Base-by-base conservation (phyloP, 129 eudicot species). In the Cynara cardunculus region DNA sequence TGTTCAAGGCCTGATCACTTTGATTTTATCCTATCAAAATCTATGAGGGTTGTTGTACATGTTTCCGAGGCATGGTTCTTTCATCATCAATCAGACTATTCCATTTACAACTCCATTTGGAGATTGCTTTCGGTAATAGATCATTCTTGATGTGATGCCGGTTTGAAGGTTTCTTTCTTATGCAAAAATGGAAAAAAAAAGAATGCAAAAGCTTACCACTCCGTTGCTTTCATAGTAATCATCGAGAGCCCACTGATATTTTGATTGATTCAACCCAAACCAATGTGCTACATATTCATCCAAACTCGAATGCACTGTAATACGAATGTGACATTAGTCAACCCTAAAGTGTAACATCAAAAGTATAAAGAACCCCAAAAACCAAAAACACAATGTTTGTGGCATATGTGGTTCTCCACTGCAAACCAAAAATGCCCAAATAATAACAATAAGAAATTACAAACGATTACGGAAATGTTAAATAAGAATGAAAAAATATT, bases 221-320 rank as follows among this genome's bases (percentile, higher is more conserved):
- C 87, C 93, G 11, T 86, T 86, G 84, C 79, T 82, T 81, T 90
- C 97, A 32, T 89, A 88, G 79, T 94, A 94, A 82, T 94, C 98
- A 79, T 94, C 97, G 78, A 94, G 85, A 19, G 98, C 98, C 98
- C 97, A 93, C 72, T 93, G 96, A 84, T 93, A 93, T 81, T 90
- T 93, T 10, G 97, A 93, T 84, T 93, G 93, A 86, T 90, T 87
- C 74, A 93, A 79, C 32, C 97, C 97, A 78, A 93, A 89, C 97
- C 97, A 93, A 84, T 87, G 89, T 9, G 98, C 97, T 74, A 94
- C 87, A 34, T 82, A 83, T 26, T 85, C 93, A 81, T 94, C 98
- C 91, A 94, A 91, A 83, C 92, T 94, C 71, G 95, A 90, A 87
- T 94, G 98, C 5, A 90, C 98, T 94, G 86, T 37, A 56, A 85